Conservation (phyloP, 139 green algal genomes). For the Tetraselmis striata region DNA sequence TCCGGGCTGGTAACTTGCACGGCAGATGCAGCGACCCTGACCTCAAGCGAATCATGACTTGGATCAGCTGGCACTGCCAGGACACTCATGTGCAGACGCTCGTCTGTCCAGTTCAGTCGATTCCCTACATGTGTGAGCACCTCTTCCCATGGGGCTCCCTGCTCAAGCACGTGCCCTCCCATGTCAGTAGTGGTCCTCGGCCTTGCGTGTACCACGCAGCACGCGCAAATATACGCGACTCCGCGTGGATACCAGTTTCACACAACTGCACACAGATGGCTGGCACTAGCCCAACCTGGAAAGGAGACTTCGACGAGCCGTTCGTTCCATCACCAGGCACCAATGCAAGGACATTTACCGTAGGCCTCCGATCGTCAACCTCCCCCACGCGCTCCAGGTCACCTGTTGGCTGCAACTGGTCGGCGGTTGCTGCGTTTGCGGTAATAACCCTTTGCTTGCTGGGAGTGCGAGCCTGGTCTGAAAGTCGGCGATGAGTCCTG, state of each 20-base stretch:
- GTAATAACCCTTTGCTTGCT: too few species aligned
- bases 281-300: neutral
- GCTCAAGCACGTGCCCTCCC: too few species aligned
- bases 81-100: neutral
- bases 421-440: too few species aligned
- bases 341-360: neutral
- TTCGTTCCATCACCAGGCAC: neutral
- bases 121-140: neutral
- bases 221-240: neutral
- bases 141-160: neutral
- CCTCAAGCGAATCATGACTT: neutral
- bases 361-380: too few species aligned
- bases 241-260: neutral
- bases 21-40: neutral
- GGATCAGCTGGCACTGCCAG: neutral
- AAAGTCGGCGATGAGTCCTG: too few species aligned
- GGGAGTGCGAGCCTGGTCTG: too few species aligned
- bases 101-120: neutral
- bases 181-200: too few species aligned
- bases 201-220: too few species aligned
- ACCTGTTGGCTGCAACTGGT: too few species aligned
- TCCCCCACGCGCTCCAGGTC: too few species aligned
- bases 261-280: neutral
- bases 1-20: too few species aligned
- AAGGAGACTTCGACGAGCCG: neutral